phyloP scores from a whole-genome alignment of 2,329 filamentous ascomycete species.

The Chalara sp. region DNA sequence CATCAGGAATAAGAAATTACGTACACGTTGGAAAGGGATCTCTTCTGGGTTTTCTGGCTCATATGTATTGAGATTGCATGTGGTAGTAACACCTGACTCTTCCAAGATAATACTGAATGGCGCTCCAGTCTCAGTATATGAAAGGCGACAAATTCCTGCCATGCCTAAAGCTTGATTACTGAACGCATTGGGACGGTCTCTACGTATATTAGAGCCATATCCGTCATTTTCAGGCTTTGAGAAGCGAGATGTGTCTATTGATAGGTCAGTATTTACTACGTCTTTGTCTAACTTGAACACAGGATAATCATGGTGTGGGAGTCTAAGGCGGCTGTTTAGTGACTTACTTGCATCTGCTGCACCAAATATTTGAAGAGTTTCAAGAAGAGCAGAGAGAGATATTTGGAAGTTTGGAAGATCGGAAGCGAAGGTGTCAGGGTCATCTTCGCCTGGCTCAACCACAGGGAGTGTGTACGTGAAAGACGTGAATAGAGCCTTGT shows the following conservation, averaged over 20 bases:
- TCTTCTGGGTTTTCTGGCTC: slow-evolving; percentile 66
- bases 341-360: slow-evolving; percentile 59
- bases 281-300: neutral
- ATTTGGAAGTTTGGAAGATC: slow-evolving; percentile 72
- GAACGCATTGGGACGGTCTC: slow-evolving; percentile 67
- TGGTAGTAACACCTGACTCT: slow-evolving; percentile 81
- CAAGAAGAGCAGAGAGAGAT: slow-evolving; percentile 78
- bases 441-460: slow-evolving; percentile 29
- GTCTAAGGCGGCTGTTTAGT: too few species aligned
- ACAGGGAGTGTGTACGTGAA: slow-evolving; percentile 60
- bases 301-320: neutral
- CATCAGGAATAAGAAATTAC: neutral
- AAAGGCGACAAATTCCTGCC: slow-evolving; percentile 76
- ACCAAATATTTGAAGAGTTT: slow-evolving; percentile 93
- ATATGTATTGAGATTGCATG: slow-evolving; percentile 86
- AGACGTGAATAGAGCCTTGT: slow-evolving; percentile 81
- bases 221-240: slow-evolving; percentile 52
- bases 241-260: slow-evolving; percentile 35
- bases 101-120: slow-evolving; percentile 81
- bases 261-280: neutral
- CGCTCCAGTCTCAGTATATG: slow-evolving; percentile 67
- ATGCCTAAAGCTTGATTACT: slow-evolving; percentile 77
- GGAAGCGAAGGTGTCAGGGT: slow-evolving; percentile 30
- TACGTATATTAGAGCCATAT: slow-evolving; percentile 54
- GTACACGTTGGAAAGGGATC: slow-evolving; percentile 73